phyloP scores from a whole-genome alignment of 345 rosid species.

The Lepidium sativum region DNA sequence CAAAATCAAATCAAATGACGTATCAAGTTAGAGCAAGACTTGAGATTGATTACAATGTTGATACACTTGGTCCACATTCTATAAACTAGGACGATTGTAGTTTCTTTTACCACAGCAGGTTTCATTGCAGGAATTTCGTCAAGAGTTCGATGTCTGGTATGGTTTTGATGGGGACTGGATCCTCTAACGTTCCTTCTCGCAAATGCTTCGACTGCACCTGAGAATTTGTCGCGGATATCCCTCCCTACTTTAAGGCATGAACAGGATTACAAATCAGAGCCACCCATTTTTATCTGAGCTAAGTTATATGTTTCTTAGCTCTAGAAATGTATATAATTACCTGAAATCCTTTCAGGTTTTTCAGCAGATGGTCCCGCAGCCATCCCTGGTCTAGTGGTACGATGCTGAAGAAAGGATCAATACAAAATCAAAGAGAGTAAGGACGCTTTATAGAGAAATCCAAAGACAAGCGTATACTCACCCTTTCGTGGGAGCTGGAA shows the following conservation, averaged over 20 bases:
- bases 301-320: neutral
- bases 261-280: neutral
- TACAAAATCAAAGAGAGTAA: slow-evolving; percentile 6
- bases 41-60: neutral
- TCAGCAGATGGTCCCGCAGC: slow-evolving; percentile 50
- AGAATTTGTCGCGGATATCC: slow-evolving; percentile 60
- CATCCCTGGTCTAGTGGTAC: slow-evolving; percentile 40
- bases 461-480: slow-evolving; percentile 20
- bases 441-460: neutral
- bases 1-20: neutral
- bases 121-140: slow-evolving; percentile 47
- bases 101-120: slow-evolving; percentile 37
- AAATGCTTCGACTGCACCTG: slow-evolving; percentile 74
- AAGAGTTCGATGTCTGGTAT: slow-evolving; percentile 38
- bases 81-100: neutral
- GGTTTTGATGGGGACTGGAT: slow-evolving; percentile 42
- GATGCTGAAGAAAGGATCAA: slow-evolving; percentile 30
- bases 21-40: neutral
- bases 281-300: neutral
- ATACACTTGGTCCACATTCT: neutral
- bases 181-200: slow-evolving; percentile 50
- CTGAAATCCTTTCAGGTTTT: slow-evolving; percentile 56
- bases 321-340: neutral
- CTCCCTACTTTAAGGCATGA: slow-evolving; percentile 36
- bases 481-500: slow-evolving; percentile 64